Conservation (phyloP, 768 basidiomycete species). For the Mycena latifolia region DNA sequence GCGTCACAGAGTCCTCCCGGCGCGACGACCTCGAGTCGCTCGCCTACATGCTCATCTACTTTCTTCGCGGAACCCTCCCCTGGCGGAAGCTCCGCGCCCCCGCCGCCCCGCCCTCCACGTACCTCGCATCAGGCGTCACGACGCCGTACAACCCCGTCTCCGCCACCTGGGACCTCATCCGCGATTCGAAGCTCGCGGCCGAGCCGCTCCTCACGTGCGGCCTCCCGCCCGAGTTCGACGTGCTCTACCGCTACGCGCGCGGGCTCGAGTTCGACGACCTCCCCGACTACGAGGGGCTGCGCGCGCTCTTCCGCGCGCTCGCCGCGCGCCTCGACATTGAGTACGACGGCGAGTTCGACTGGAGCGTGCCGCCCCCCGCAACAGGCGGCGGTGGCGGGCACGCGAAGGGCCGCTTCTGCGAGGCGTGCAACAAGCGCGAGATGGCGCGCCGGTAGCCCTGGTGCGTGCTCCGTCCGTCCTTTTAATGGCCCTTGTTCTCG, state of each 20-base stretch:
- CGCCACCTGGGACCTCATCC: constrained; percentile 83
- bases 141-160: constrained; percentile 66
- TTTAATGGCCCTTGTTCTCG: constrained; percentile 3
- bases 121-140: constrained; percentile 18
- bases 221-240: constrained; percentile 85
- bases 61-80: constrained; percentile 81
- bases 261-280: constrained; percentile 89
- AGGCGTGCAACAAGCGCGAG: constrained; percentile 39
- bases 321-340: constrained; percentile 66
- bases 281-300: constrained; percentile 88
- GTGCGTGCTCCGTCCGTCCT: neutral
- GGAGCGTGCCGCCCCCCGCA: constrained; percentile 40
- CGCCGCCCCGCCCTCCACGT: constrained; percentile 40
- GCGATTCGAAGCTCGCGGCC: constrained; percentile 76
- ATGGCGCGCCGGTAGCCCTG: neutral
- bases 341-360: constrained; percentile 62
- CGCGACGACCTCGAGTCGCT: constrained; percentile 86
- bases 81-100: constrained; percentile 82
- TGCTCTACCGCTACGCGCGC: constrained; percentile 84
- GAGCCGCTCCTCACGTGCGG: constrained; percentile 79
- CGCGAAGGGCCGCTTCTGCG: constrained; percentile 36
- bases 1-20: constrained; percentile 71
- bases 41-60: constrained; percentile 88
- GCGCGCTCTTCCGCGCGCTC: constrained; percentile 76
- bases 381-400: constrained; percentile 11